Conservation (phyloP, 768 basidiomycete genomes). For the Thelephora aurantiotincta region DNA sequence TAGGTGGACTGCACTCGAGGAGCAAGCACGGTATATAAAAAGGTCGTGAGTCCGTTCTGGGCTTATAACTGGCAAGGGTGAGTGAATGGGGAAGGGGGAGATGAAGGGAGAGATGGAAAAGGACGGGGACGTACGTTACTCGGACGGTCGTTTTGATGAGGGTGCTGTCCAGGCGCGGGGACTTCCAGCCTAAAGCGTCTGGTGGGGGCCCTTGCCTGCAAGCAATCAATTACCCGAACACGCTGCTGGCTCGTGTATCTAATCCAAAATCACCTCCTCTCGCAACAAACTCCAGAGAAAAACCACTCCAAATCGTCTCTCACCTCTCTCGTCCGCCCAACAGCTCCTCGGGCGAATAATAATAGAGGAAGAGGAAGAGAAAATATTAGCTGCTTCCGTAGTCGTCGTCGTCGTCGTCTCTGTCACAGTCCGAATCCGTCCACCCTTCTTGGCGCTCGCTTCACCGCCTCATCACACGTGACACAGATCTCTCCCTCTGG, state of each 20-base stretch:
- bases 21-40: slow-evolving; percentile 11
- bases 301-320: no score
- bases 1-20: slow-evolving; percentile 11
- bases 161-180: slow-evolving; percentile 52
- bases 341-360: no score
- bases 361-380: no score
- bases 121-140: slow-evolving; percentile 39
- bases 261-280: neutral
- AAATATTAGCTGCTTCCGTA: neutral
- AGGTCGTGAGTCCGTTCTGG: slow-evolving; percentile 5
- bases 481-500: no score
- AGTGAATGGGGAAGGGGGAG: slow-evolving; percentile 13
- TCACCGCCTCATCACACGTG: no score
- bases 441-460: neutral
- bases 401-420: neutral
- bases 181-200: slow-evolving; percentile 25
- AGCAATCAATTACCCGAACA: slow-evolving; percentile 6
- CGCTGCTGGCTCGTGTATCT: slow-evolving; percentile 13
- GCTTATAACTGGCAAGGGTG: slow-evolving; percentile 3
- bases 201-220: slow-evolving; percentile 2
- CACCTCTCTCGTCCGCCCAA: no score
- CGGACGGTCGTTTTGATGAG: slow-evolving; percentile 60
- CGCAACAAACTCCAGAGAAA: no score
- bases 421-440: neutral
- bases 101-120: slow-evolving; percentile 34